A percentile compares a stretch with the other conserved stretches of the same genome.
phyloP scores from a whole-genome alignment of 2,329 filamentous ascomycete genomes.

The Colletotrichum endophyticum region DNA sequence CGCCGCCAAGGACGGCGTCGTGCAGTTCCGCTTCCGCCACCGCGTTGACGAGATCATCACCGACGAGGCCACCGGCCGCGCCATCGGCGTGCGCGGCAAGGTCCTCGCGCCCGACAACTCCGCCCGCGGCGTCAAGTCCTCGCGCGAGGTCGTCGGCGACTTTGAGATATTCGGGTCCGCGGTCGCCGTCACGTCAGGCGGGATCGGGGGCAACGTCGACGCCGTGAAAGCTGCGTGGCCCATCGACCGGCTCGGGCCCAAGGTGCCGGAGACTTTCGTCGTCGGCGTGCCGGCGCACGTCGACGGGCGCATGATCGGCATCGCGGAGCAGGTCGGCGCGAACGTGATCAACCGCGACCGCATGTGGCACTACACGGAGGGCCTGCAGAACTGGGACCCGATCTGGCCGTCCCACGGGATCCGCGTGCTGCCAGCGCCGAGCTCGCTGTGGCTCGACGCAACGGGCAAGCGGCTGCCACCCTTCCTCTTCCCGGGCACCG shows the following conservation, averaged over 20 bases:
- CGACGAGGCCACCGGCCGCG: conserved; percentile 53
- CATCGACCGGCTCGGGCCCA: conserved; percentile 58
- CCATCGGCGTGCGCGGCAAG: conserved; percentile 57
- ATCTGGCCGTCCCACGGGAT: conserved; percentile 68
- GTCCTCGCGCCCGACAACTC: conserved; percentile 57
- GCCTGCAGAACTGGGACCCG: conserved; percentile 64
- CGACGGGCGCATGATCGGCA: conserved; percentile 67
- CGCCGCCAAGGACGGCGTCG: conserved; percentile 56
- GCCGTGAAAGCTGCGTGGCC: conserved; percentile 65
- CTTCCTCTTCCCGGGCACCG: conserved; percentile 60
- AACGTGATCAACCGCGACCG: conserved; percentile 64
- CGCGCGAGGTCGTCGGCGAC: conserved; percentile 44
- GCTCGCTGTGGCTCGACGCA: conserved; percentile 67
- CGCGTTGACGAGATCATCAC: conserved; percentile 61
- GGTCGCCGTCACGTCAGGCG: conserved; percentile 61
- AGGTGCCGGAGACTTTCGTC: conserved; percentile 60
- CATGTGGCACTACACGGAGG: conserved; percentile 73
- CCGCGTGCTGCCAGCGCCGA: conserved; percentile 63
- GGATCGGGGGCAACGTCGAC: conserved; percentile 67
- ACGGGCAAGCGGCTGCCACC: conserved; percentile 62
- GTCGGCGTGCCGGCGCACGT: conserved; percentile 67
- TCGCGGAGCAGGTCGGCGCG: conserved; percentile 57
- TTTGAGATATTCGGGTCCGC: conserved; percentile 60
- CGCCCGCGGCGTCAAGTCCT: conserved; percentile 56
- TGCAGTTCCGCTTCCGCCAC: conserved; percentile 62